phyloP scores from a whole-genome alignment of 345 rosid species.

The Erucastrum elatum region DNA sequence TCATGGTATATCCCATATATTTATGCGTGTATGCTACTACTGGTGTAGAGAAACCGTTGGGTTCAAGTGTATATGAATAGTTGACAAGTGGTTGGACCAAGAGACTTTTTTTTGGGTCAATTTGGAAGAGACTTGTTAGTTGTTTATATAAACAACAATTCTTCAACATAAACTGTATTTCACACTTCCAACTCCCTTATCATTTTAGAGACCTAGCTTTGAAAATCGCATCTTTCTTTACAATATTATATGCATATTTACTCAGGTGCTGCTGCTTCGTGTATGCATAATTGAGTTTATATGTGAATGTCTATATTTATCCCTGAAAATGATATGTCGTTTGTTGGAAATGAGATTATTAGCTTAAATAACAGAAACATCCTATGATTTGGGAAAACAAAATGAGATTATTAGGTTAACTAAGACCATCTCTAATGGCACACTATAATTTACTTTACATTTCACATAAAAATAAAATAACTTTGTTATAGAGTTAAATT shows the following conservation, averaged over 20 bases:
- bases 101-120: neutral
- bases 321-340: constrained; percentile 30
- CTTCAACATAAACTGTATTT: neutral
- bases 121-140: neutral
- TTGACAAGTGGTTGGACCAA: constrained; percentile 29
- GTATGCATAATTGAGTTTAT: constrained; percentile 22
- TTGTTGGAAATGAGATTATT: constrained; percentile 14
- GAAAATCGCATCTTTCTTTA: constrained; percentile 20
- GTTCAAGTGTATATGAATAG: constrained; percentile 7
- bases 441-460: too few relatives aligned
- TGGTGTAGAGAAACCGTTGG: constrained; percentile 18
- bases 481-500: too few relatives aligned
- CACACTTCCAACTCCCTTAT: constrained; percentile 11
- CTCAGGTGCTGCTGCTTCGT: constrained; percentile 23
- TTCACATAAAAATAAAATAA: too few relatives aligned
- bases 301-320: constrained; percentile 12
- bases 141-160: neutral
- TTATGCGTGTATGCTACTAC: constrained; percentile 5
- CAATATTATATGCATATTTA: neutral
- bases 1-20: constrained; percentile 14
- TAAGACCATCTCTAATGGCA: too few relatives aligned
- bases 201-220: neutral
- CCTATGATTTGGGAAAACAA: too few relatives aligned
- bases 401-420: too few relatives aligned
- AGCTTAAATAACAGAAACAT: neutral